phyloP scores from a whole-genome alignment of 371 early-diverging fungal genomes.

The Rhizopus stolonifer region DNA sequence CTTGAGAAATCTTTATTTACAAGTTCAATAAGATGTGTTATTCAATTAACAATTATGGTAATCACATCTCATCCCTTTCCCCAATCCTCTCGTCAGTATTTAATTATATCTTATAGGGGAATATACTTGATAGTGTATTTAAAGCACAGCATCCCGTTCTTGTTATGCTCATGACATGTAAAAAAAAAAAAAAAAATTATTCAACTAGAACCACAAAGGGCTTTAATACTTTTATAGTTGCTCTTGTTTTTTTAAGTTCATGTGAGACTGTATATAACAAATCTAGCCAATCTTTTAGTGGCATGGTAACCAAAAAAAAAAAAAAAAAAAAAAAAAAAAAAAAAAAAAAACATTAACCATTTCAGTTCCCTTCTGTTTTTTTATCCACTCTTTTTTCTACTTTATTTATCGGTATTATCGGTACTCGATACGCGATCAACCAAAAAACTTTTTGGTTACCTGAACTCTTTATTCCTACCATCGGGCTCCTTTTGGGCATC shows the following conservation, averaged over 20 bases:
- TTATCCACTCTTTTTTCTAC: slow-evolving; percentile 51
- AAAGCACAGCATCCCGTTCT: slow-evolving; percentile 54
- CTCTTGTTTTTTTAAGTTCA: slow-evolving; percentile 50
- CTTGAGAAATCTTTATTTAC: slow-evolving; percentile 63
- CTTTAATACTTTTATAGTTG: too few species aligned
- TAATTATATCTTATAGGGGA: slow-evolving; percentile 49
- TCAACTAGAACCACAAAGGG: too few species aligned
- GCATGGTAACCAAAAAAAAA: slow-evolving; percentile 41
- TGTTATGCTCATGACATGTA: slow-evolving; percentile 61
- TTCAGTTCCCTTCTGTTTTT: slow-evolving; percentile 51
- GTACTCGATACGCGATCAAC: slow-evolving; percentile 72
- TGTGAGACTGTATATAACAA: slow-evolving; percentile 64
- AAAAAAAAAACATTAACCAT: neutral
- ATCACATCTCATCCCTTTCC: neutral
- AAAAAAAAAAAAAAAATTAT: slow-evolving; percentile 8
- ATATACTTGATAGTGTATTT: slow-evolving; percentile 64
- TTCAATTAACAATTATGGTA: slow-evolving; percentile 69
- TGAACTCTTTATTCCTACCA: slow-evolving; percentile 81
- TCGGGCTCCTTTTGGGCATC: slow-evolving; percentile 88
- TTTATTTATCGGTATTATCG: slow-evolving; percentile 57
- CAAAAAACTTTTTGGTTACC: slow-evolving; percentile 74
- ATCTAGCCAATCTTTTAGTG: slow-evolving; percentile 50
- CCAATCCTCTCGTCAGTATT: too few species aligned
- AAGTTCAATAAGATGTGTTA: slow-evolving; percentile 59
- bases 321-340: too few species aligned